Evolutionary conservation across 2,329 filamentous ascomycete species (phyloP).

Genomic region (Pezicula neosporulosa): DNA sequence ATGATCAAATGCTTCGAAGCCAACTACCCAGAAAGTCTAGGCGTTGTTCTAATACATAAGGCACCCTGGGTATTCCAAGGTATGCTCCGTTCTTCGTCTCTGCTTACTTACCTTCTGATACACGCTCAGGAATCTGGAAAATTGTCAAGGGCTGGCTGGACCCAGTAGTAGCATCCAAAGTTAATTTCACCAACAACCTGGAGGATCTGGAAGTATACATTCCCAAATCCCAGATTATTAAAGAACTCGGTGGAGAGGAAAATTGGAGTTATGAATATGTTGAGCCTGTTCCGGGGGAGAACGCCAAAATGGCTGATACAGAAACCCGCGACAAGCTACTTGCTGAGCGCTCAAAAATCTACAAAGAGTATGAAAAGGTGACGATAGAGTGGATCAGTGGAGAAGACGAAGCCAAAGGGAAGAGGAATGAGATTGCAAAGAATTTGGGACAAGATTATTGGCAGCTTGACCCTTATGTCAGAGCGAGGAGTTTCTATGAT

Average conservation of each 20-base stretch:
- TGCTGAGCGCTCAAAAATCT: slow-evolving; percentile 59
- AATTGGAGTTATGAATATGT: slow-evolving; percentile 80
- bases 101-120: slow-evolving; percentile 7
- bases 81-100: slow-evolving; percentile 27
- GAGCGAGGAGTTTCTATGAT: slow-evolving; percentile 83
- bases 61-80: slow-evolving; percentile 96
- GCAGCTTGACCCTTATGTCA: slow-evolving; percentile 81
- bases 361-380: slow-evolving; percentile 68
- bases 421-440: slow-evolving; percentile 59
- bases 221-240: slow-evolving; percentile 64
- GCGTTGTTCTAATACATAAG: slow-evolving; percentile 89
- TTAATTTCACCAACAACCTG: slow-evolving; percentile 84
- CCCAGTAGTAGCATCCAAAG: slow-evolving; percentile 89
- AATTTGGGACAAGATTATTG: slow-evolving; percentile 76
- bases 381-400: slow-evolving; percentile 73
- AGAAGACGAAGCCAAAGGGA: slow-evolving; percentile 43
- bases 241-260: slow-evolving; percentile 83
- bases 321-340: slow-evolving; percentile 61
- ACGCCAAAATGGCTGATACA: slow-evolving; percentile 67
- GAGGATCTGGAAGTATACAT: slow-evolving; percentile 80
- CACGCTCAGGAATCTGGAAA: slow-evolving; percentile 75
- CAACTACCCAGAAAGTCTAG: slow-evolving; percentile 93
- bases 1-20: slow-evolving; percentile 99
- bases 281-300: slow-evolving; percentile 74
- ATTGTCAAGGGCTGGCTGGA: slow-evolving; percentile 96